phyloP scores from a whole-genome alignment of 1,284 basidiomycete genomes.

The Cryptococcus neoformans region DNA sequence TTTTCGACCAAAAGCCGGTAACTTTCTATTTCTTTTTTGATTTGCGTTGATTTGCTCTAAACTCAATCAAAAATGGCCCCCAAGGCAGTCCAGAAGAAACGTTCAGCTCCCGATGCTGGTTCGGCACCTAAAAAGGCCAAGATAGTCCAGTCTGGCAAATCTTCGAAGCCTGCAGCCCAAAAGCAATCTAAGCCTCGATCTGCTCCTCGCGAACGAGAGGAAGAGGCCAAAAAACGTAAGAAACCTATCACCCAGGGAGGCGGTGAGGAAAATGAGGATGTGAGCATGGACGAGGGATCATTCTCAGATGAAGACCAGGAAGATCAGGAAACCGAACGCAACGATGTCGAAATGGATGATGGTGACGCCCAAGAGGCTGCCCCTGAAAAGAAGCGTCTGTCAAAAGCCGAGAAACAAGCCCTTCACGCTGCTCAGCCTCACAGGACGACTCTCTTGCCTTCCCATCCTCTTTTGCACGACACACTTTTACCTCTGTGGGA shows the following conservation, averaged over 20 bases:
- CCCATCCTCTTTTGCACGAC: constrained; percentile 65
- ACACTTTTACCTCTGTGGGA: constrained; percentile 70
- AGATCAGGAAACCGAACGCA: constrained; percentile 15
- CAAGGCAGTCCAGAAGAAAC: background rate
- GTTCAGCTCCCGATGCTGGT: constrained; percentile 1
- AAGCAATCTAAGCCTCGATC: constrained; percentile 8
- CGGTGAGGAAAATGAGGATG: constrained; percentile 30
- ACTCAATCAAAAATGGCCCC: background rate
- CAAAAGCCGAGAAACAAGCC: constrained; percentile 40
- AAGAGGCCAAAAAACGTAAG: constrained; percentile 27
- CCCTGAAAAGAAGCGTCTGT: constrained; percentile 27
- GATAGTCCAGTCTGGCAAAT: background rate
- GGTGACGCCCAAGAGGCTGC: background rate
- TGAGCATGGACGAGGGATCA: constrained; percentile 17
- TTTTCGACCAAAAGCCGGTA: background rate
- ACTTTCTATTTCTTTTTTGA: background rate
- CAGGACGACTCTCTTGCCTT: constrained; percentile 70
- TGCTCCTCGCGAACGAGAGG: constrained; percentile 15
- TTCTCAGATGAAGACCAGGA: background rate
- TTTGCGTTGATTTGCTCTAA: no score
- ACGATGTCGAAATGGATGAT: constrained; percentile 3
- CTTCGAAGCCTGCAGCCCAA: background rate
- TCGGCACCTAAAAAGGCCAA: constrained; percentile 2
- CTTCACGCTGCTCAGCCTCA: constrained; percentile 48
- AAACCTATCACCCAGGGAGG: constrained; percentile 38